phyloP scores from a whole-genome alignment of 768 basidiomycete genomes.

The Boletus pseudopeckii region DNA sequence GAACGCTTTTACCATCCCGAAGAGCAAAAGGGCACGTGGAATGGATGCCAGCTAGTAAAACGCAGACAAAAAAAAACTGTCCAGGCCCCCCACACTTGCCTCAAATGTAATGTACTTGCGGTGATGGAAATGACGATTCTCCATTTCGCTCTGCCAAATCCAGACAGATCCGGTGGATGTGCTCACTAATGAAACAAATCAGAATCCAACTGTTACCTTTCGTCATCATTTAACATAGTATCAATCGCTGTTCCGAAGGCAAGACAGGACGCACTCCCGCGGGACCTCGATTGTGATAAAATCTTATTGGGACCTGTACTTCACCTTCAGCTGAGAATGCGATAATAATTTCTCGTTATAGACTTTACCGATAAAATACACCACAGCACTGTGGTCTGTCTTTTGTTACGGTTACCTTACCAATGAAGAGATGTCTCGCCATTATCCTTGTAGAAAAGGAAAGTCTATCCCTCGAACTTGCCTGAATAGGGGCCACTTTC shows the following conservation, averaged over 20 bases:
- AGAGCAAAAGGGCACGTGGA: background rate
- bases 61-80: background rate
- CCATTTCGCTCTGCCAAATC: background rate
- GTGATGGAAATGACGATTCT: background rate
- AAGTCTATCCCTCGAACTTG: background rate
- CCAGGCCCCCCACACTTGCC: background rate
- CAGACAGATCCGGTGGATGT: background rate
- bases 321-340: background rate
- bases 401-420: background rate
- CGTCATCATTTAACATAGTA: background rate
- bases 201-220: background rate
- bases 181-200: background rate
- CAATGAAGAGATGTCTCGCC: background rate
- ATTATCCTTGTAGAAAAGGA: background rate
- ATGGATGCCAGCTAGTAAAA: background rate
- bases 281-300: background rate
- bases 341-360: background rate
- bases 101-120: background rate
- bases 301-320: background rate
- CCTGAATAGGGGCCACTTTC: background rate
- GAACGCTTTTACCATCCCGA: too few relatives aligned
- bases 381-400: background rate
- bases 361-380: background rate
- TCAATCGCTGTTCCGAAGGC: background rate
- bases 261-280: background rate